A percentile compares a stretch with the other conserved stretches of the same genome.
Conservation (phyloP, 2,329 filamentous ascomycete species). For the Colletotrichum neosansevieriae region DNA sequence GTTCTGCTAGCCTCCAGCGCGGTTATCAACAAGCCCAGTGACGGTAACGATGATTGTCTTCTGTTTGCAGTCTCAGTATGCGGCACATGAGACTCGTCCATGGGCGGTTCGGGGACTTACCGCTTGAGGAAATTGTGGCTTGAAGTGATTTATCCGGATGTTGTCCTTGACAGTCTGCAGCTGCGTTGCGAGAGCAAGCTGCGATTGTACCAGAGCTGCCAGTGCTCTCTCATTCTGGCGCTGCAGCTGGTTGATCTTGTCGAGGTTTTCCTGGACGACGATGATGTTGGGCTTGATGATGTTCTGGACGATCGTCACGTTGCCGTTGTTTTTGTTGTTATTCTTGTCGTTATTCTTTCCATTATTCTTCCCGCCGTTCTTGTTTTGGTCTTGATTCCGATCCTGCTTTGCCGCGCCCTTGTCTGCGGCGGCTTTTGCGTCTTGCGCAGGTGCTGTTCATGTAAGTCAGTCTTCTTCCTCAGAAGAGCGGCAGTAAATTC, state of each 20-base stretch:
- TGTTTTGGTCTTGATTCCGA: conserved; percentile 10
- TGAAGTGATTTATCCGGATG: conserved; percentile 56
- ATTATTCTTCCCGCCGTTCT: conserved; percentile 2
- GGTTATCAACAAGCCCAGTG: conserved; percentile 51
- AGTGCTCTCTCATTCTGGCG: conserved; percentile 53
- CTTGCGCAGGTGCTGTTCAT: conserved; percentile 28
- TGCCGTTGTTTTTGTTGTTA: conserved; percentile 11
- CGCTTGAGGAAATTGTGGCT: conserved; percentile 51
- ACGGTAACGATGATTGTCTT: conserved; percentile 55
- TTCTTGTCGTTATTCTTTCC: not conserved
- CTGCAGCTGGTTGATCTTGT: conserved; percentile 49
- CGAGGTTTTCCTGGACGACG: conserved; percentile 53
- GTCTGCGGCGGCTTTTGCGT: conserved; percentile 15
- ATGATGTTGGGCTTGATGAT: conserved; percentile 45
- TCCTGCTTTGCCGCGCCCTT: conserved; percentile 17
- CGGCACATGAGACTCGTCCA: not conserved
- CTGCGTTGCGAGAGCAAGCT: conserved; percentile 52
- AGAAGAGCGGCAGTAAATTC: no score
- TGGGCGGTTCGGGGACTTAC: conserved; percentile 43
- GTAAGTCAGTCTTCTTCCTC: conserved; percentile 4
- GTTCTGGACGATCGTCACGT: conserved; percentile 46
- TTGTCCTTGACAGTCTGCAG: conserved; percentile 57
- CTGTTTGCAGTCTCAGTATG: conserved; percentile 41
- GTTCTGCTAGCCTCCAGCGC: conserved; percentile 46
- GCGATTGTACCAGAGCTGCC: conserved; percentile 51